These are phyloP conservation scores for Auxenochlorella pyrenoidosa DNA, from an alignment of 139 green algal genomes.

Conservation along the genomic window DNA sequence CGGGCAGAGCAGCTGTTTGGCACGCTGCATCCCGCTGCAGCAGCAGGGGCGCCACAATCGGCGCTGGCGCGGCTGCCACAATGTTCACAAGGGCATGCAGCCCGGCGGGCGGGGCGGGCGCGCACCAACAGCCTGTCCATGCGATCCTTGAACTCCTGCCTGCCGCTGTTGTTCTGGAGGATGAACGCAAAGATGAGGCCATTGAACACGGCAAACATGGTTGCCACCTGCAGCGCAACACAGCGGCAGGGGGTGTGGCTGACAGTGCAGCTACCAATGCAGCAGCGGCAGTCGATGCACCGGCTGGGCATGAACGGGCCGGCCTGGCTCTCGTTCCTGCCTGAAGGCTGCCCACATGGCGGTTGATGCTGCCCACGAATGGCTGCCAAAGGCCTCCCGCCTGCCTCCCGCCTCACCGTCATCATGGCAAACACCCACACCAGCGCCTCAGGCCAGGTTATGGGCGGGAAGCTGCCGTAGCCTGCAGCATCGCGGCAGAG, in stretches of 20 bases:
- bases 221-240: not conserved
- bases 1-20: too few relatives aligned
- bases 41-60: too few relatives aligned
- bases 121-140: not conserved
- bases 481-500: not conserved
- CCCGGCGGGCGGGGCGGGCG: not conserved
- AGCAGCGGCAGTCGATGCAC: too few relatives aligned
- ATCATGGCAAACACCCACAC: conserved; percentile 41
- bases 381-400: conserved; percentile 10
- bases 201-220: conserved; percentile 3
- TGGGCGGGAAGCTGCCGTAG: conserved; percentile 32
- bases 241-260: too few relatives aligned
- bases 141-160: conserved; percentile 3
- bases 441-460: conserved; percentile 36
- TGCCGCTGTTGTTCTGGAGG: not conserved
- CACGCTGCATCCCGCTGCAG: too few relatives aligned
- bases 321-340: too few relatives aligned
- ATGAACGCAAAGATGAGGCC: not conserved
- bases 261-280: too few relatives aligned
- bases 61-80: too few relatives aligned
- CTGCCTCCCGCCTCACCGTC: not conserved
- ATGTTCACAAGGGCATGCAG: not conserved
- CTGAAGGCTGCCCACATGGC: too few relatives aligned
- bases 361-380: too few relatives aligned
- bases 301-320: too few relatives aligned